These are phyloP conservation scores for Erysimum pusillum DNA, from an alignment of 441 rosid genomes.

Conservation along the genomic window DNA sequence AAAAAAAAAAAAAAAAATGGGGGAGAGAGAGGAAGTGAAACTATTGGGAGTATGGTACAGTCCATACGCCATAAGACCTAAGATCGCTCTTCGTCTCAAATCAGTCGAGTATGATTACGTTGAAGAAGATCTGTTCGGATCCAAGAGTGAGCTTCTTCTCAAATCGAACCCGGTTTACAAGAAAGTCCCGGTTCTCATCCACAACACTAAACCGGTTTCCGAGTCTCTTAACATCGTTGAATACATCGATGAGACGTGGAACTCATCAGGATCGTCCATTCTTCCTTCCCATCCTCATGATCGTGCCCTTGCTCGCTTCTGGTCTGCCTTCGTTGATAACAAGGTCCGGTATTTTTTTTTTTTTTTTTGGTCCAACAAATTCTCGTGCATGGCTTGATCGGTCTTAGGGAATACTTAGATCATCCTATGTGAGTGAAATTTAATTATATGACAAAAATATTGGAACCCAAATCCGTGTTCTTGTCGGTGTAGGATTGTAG, in stretches of 20 bases:
- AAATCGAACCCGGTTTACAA: constrained; percentile 79
- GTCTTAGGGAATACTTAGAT: not conserved
- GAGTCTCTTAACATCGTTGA: constrained; percentile 75
- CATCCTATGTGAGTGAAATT: not conserved
- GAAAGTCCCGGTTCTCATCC: constrained; percentile 83
- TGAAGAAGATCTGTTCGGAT: constrained; percentile 51
- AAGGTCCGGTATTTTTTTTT: constrained; percentile 11
- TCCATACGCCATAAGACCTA: constrained; percentile 67
- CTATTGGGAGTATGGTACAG: constrained; percentile 77
- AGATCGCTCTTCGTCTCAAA: constrained; percentile 71
- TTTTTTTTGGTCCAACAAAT: not conserved
- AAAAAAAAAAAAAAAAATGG: constrained; percentile 35
- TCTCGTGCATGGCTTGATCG: not conserved
- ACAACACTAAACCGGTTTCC: constrained; percentile 54
- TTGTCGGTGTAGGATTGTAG: not conserved
- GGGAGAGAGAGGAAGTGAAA: constrained; percentile 56
- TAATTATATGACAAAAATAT: not conserved
- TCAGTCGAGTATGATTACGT: constrained; percentile 61
- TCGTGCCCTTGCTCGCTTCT: constrained; percentile 66
- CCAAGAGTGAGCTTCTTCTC: constrained; percentile 54
- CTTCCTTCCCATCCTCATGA: constrained; percentile 68
- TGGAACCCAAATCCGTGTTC: not conserved
- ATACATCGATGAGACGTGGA: constrained; percentile 73
- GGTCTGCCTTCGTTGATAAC: constrained; percentile 57
- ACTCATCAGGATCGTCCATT: constrained; percentile 55